phyloP scores from a whole-genome alignment of 805 yeast genomes.

The Ogataea dorogensis region DNA sequence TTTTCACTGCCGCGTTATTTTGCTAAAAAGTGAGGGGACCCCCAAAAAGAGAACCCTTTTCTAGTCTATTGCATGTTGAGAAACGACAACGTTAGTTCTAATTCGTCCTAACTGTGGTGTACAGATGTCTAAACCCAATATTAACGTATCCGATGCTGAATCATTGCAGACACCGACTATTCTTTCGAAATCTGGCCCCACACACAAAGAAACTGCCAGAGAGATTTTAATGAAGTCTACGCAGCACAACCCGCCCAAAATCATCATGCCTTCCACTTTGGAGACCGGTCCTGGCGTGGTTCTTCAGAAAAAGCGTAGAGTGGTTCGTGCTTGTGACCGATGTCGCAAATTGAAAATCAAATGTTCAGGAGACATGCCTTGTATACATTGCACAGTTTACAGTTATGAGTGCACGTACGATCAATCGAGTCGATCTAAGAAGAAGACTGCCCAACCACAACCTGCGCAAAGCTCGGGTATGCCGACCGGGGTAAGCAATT shows the following conservation, averaged over 20 bases:
- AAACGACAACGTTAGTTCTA: not conserved
- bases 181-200: not conserved
- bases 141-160: not conserved
- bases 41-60: slow-evolving; percentile 3
- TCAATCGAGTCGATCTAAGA: slow-evolving; percentile 51
- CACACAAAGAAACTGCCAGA: slow-evolving; percentile 1
- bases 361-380: slow-evolving; percentile 51
- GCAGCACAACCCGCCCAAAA: slow-evolving; percentile 25
- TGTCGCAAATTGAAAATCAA: slow-evolving; percentile 52
- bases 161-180: too few relatives aligned
- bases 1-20: slow-evolving; percentile 12
- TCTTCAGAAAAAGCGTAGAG: slow-evolving; percentile 36
- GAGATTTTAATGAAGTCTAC: slow-evolving; percentile 14
- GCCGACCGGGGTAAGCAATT: slow-evolving; percentile 18
- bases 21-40: slow-evolving; percentile 5
- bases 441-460: slow-evolving; percentile 28
- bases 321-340: slow-evolving; percentile 50
- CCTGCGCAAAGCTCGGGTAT: slow-evolving; percentile 5
- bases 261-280: slow-evolving; percentile 27
- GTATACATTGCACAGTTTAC: slow-evolving; percentile 74
- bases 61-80: slow-evolving; percentile 6
- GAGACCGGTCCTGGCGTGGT: slow-evolving; percentile 16
- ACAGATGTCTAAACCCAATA: slow-evolving; percentile 9
- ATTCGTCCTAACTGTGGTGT: slow-evolving; percentile 3
- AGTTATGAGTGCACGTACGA: slow-evolving; percentile 82